Evolutionary conservation across 179 eudicot species (phyloP).

Genomic region (Corrigiola litoralis): DNA sequence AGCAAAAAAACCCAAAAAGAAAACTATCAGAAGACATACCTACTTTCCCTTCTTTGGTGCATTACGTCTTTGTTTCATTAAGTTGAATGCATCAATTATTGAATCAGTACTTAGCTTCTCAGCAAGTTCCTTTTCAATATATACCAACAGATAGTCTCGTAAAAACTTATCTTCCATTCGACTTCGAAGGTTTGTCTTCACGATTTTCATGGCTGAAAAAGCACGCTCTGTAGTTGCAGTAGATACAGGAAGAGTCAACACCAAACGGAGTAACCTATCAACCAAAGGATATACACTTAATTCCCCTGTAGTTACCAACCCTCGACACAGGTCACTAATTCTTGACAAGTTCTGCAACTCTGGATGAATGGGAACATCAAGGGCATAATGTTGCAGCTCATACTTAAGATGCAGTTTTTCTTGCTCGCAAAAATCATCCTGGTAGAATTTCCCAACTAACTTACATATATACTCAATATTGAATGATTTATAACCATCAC

Average conservation of each 20-base stretch:
- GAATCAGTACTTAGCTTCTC: not conserved
- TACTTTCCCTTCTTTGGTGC: too few species aligned
- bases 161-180: conserved; percentile 1
- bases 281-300: not conserved
- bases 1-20: too few species aligned
- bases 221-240: not conserved
- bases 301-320: not conserved
- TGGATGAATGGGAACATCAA: not conserved
- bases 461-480: not conserved
- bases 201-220: too few species aligned
- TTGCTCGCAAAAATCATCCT: not conserved
- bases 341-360: not conserved
- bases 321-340: not conserved
- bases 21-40: too few species aligned
- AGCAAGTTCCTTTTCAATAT: not conserved
- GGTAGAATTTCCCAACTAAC: not conserved
- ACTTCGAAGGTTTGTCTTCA: too few species aligned
- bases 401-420: not conserved
- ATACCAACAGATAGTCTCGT: not conserved
- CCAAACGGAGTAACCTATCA: not conserved
- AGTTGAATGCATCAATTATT: conserved; percentile 1
- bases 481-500: not conserved
- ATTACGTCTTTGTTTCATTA: not conserved
- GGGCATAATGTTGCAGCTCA: not conserved
- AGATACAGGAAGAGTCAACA: not conserved